Percentiles rank a stretch among this genome's conserved stretches.
Evolutionary conservation across 495 filamentous ascomycete species (phyloP).

Genomic region (Trichoderma erinaceum): DNA sequence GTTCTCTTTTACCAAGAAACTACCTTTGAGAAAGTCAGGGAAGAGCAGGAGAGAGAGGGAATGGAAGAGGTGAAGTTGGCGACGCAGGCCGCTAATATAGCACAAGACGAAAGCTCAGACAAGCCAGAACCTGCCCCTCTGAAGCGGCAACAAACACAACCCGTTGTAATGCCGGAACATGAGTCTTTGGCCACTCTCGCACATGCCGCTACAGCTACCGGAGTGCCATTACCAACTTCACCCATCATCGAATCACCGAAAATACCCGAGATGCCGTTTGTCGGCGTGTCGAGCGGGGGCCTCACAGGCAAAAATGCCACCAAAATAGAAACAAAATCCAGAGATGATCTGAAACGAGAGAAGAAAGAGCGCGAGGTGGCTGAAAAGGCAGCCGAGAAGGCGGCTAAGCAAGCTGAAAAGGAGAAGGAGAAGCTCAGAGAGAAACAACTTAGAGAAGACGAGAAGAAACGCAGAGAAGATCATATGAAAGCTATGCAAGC

Average conservation of each 20-base stretch:
- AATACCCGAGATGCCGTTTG: conserved; percentile 23
- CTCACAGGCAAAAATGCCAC: conserved; percentile 25
- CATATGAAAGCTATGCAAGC: conserved; percentile 29
- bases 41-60: conserved; percentile 75
- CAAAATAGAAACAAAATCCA: conserved; percentile 40
- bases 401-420: conserved; percentile 60
- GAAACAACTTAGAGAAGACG: conserved; percentile 58
- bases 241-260: conserved; percentile 3
- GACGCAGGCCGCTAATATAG: conserved; percentile 48
- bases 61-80: conserved; percentile 55
- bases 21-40: conserved; percentile 78
- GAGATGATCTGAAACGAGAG: conserved; percentile 47
- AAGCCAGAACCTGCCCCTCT: conserved; percentile 34
- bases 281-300: conserved; percentile 28
- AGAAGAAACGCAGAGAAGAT: conserved; percentile 37
- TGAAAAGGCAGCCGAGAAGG: conserved; percentile 64
- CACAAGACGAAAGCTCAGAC: conserved; percentile 37
- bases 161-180: conserved; percentile 40
- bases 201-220: conserved; percentile 57
- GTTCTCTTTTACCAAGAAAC: conserved; percentile 98
- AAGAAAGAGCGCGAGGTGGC: conserved; percentile 50
- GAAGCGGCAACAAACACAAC: conserved; percentile 37
- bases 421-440: conserved; percentile 59
- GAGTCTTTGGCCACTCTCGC: conserved; percentile 50
- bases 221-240: conserved; percentile 22